phyloP scores from a whole-genome alignment of 306 rosid species.

The Senna siamea region DNA sequence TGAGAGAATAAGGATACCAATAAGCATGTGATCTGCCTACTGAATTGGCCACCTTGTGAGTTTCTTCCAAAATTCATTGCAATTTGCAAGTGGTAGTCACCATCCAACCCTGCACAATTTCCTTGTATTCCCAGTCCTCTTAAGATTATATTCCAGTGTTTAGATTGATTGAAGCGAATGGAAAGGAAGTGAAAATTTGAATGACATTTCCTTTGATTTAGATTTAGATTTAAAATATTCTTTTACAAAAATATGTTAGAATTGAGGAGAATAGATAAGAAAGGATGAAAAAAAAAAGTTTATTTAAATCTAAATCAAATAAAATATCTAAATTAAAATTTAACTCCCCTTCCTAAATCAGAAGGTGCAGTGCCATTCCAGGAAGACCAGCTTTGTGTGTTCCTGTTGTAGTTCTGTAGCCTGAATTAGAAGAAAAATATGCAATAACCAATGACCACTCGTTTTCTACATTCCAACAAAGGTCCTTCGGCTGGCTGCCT shows the following conservation, averaged over 20 bases:
- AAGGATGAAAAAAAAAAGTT: too few relatives aligned
- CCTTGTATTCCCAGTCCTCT: conserved; percentile 2
- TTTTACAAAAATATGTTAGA: too few relatives aligned
- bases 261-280: too few relatives aligned
- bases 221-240: too few relatives aligned
- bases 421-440: conserved; percentile 22
- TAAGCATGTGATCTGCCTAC: conserved; percentile 6
- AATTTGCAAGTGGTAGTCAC: conserved; percentile 30
- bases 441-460: conserved; percentile 31
- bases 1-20: neutral
- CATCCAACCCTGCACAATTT: conserved; percentile 28
- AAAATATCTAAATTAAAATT: neutral
- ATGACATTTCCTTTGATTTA: neutral
- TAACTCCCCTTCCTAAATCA: neutral
- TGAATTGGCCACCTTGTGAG: conserved; percentile 17
- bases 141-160: conserved; percentile 23
- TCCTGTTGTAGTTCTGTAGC: conserved; percentile 31
- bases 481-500: conserved; percentile 32
- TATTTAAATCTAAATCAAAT: neutral
- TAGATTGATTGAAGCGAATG: neutral
- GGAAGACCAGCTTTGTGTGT: conserved; percentile 30
- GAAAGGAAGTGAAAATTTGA: neutral
- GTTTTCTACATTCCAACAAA: conserved; percentile 33
- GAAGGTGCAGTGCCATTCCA: conserved; percentile 36
- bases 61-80: conserved; percentile 22